Percentiles rank a stretch among this genome's conserved stretches.
Conservation (phyloP, 2,329 filamentous ascomycete species). For the Stagonosporopsis chrysanthemi region DNA sequence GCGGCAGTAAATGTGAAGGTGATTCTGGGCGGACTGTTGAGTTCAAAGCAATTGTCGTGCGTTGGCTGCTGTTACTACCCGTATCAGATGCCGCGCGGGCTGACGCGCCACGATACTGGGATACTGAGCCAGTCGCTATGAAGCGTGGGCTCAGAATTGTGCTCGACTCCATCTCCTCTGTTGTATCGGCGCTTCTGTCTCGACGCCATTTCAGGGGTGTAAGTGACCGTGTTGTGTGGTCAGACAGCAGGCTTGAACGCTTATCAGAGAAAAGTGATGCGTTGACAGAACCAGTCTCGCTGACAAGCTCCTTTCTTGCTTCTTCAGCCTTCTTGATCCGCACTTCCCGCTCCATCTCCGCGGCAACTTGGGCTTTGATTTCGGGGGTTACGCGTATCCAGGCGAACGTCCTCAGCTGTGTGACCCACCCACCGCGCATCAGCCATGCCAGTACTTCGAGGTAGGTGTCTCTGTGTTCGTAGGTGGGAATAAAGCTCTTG, state of each 20-base stretch:
- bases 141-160: slow-evolving; percentile 40
- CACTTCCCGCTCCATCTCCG: slow-evolving; percentile 65
- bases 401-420: slow-evolving; percentile 88
- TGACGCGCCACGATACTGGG: slow-evolving; percentile 37
- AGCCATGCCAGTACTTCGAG: slow-evolving; percentile 94
- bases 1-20: slow-evolving; percentile 29
- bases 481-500: slow-evolving; percentile 82
- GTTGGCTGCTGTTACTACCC: slow-evolving; percentile 46
- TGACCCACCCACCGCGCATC: slow-evolving; percentile 91
- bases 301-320: slow-evolving; percentile 34
- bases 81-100: slow-evolving; percentile 42
- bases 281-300: slow-evolving; percentile 42
- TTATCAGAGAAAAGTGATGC: slow-evolving; percentile 43
- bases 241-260: slow-evolving; percentile 40
- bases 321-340: slow-evolving; percentile 42
- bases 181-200: slow-evolving; percentile 27
- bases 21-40: slow-evolving; percentile 31
- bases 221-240: slow-evolving; percentile 33
- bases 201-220: slow-evolving; percentile 41
- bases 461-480: slow-evolving; percentile 85
- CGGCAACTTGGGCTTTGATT: slow-evolving; percentile 81
- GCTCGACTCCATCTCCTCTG: slow-evolving; percentile 39
- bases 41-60: slow-evolving; percentile 44
- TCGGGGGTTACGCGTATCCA: slow-evolving; percentile 86
- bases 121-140: slow-evolving; percentile 22